These are phyloP conservation scores for Chytridiales sp. DNA, from an alignment of 371 early-diverging fungal genomes.

Conservation along the genomic window DNA sequence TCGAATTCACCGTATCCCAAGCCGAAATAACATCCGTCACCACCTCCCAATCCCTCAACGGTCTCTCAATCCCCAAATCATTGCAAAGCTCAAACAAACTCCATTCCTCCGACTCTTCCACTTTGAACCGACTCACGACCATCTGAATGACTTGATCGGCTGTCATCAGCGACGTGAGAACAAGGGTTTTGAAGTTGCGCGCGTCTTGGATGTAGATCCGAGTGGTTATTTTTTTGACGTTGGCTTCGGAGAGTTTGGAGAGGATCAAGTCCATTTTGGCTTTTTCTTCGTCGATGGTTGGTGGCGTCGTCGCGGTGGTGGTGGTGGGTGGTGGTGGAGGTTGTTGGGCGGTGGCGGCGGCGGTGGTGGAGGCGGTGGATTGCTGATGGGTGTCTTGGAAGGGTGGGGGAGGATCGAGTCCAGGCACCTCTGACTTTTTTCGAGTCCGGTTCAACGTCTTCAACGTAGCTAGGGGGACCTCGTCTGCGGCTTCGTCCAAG, in stretches of 20 bases:
- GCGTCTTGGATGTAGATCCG: constrained; percentile 83
- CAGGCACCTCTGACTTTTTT: not conserved
- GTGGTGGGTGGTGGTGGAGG: not conserved
- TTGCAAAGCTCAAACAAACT: constrained; percentile 86
- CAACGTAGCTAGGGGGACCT: constrained; percentile 4
- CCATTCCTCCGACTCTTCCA: constrained; percentile 65
- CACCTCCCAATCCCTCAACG: constrained; percentile 83
- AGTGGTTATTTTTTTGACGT: constrained; percentile 58
- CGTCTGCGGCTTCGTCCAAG: constrained; percentile 6
- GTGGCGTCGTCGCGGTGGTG: not conserved
- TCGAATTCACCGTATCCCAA: constrained; percentile 69
- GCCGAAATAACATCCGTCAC: constrained; percentile 72
- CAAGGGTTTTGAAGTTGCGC: constrained; percentile 68
- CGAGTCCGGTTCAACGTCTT: not conserved
- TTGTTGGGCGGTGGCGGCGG: not conserved
- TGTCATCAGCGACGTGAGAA: constrained; percentile 70
- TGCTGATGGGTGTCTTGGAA: not conserved
- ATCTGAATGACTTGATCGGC: constrained; percentile 70
- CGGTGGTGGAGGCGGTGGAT: too few species aligned
- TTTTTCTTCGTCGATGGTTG: not conserved
- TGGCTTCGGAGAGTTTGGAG: constrained; percentile 8
- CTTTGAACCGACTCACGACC: constrained; percentile 58
- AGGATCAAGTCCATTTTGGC: constrained; percentile 2
- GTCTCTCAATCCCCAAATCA: constrained; percentile 79
- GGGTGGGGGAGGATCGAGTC: not conserved